Base-by-base conservation (phyloP, 140 eudicot species). In the Flaveria floridana region DNA sequence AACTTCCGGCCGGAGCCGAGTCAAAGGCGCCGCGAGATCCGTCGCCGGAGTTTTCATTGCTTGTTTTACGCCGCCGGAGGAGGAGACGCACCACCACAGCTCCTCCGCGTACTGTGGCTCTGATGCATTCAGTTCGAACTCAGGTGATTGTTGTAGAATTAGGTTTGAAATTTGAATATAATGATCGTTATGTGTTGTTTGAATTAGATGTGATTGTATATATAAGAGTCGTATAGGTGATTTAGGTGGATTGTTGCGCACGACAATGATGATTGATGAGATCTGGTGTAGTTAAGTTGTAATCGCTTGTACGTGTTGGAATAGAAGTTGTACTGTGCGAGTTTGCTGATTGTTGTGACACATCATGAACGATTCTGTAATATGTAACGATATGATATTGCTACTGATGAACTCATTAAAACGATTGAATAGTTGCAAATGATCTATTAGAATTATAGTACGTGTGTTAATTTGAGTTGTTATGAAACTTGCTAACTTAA, bases 31-130 rank as follows among this genome's bases (percentile, higher is more conserved):
- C 6, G 92, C 88, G 28, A 85, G 83, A 72, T 81, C 92, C 39
- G 80, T 93, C 56, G 88, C 92, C 46, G 91, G 84, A 67, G 91
- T 84, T 66, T 85, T 93, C 44, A 78, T 81, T 6, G 76, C 87
- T 19, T 93, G 98, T 80, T 90, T 93, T 72, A 82, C 94, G 20
- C 97, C 97, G 7, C 98, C 96, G 16, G 87, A 83, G 34, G 77
- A 80, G 59, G 80, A 80, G 18, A 62, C 73, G 23, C 68, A 21
- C 50, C 76, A 57, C 0, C 80, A 86, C 65, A 67, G 72, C 23
- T 78, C 87, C 44, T 71, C 75, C 48, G 74, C 28, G 15, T 84
- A 37, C 34, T 73, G 72, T 53, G 87, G 83, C 55, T 88, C 91
- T 1, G 95, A 88, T 87, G 79, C 76, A 4, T 74, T 69, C 52